phyloP scores from a whole-genome alignment of 1,139 yeast genomes.

The Debaryomyces sp. region DNA sequence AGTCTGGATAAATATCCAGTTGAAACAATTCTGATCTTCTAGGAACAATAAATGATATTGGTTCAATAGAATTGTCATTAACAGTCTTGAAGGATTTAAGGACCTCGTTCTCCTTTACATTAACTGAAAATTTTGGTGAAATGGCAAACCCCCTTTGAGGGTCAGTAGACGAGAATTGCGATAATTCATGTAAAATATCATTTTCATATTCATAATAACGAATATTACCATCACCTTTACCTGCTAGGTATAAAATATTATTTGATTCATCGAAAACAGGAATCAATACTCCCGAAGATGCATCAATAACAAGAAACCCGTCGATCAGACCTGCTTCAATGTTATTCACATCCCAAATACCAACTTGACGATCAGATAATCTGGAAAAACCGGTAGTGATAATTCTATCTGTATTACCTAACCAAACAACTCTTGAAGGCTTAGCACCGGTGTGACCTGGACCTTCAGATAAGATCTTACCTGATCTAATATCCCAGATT shows the following conservation, averaged over 20 bases:
- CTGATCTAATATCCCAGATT: constrained; percentile 86
- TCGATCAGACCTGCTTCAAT: constrained; percentile 83
- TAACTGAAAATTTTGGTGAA: constrained; percentile 80
- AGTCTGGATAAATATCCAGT: constrained; percentile 89
- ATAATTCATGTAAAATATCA: constrained; percentile 77
- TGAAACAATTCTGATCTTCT: constrained; percentile 93
- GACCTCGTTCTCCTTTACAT: constrained; percentile 82
- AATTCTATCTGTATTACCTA: constrained; percentile 81
- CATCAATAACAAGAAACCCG: constrained; percentile 82
- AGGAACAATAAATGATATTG: constrained; percentile 89
- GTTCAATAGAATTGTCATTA: constrained; percentile 81
- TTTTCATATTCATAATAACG: constrained; percentile 87
- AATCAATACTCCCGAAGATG: constrained; percentile 90
- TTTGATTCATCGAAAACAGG: constrained; percentile 87
- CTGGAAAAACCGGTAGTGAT: constrained; percentile 96
- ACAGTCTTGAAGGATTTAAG: constrained; percentile 81
- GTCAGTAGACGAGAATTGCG: constrained; percentile 84
- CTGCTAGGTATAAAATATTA: constrained; percentile 82
- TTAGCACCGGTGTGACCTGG: constrained; percentile 93
- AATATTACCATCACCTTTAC: constrained; percentile 98
- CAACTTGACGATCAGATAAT: constrained; percentile 92
- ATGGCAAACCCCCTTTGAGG: constrained; percentile 97
- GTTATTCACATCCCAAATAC: constrained; percentile 83
- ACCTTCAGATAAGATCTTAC: constrained; percentile 78
- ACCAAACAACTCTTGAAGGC: constrained; percentile 84